Evolutionary conservation across 202 grass and related monocot genomes (phyloP).

Genomic region (Bolboschoenoplectus hybrid): DNA sequence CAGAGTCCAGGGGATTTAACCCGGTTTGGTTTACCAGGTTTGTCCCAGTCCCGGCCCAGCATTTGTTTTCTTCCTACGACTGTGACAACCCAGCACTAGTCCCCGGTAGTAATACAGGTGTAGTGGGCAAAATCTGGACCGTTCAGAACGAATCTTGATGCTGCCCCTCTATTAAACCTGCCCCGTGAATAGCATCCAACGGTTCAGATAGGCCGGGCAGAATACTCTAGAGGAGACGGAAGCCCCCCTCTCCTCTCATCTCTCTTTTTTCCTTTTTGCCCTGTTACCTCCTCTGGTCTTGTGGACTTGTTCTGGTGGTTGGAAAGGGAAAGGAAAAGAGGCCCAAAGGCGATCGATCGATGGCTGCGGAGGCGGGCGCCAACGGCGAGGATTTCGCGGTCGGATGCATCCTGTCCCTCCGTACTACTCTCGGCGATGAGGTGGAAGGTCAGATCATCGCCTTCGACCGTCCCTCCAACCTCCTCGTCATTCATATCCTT

Average conservation of each 20-base stretch:
- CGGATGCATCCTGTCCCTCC: constrained; percentile 71
- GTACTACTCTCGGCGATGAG: constrained; percentile 78
- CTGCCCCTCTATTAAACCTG: too few species aligned
- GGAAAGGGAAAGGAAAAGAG: not conserved
- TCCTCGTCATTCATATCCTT: constrained; percentile 99
- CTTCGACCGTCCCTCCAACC: constrained; percentile 86
- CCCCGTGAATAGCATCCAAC: too few species aligned
- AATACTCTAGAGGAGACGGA: too few species aligned
- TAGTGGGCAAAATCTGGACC: too few species aligned
- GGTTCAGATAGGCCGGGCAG: too few species aligned
- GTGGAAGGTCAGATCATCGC: constrained; percentile 93
- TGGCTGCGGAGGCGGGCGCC: constrained; percentile 28
- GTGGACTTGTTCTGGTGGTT: constrained; percentile 42
- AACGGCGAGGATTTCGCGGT: constrained; percentile 81
- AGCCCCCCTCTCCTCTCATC: not conserved
- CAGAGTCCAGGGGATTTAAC: too few species aligned
- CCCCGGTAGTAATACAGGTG: too few species aligned
- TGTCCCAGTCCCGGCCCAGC: too few species aligned
- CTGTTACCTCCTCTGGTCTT: not conserved
- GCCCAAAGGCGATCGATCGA: not conserved
- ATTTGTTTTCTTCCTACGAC: too few species aligned
- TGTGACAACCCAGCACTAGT: too few species aligned
- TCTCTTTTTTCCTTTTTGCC: not conserved
- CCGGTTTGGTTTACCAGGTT: too few species aligned
- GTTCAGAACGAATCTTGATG: too few species aligned